A percentile compares a stretch with the other conserved stretches of the same genome.
These are phyloP conservation scores for Corynascus novoguineensis DNA, from an alignment of 495 filamentous ascomycete genomes.

Conservation along the genomic window DNA sequence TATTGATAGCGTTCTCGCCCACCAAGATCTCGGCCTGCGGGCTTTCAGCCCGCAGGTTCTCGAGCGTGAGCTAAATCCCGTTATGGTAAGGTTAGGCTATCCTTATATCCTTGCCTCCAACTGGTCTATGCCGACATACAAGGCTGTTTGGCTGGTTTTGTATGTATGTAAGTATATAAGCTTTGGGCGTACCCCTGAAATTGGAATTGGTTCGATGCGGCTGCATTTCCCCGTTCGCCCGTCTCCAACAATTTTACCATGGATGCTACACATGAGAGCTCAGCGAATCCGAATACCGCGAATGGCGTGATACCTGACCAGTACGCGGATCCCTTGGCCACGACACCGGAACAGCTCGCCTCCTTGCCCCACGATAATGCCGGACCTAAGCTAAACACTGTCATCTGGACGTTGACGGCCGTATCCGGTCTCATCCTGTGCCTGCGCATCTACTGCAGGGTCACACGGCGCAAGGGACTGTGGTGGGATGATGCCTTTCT, in stretches of 20 bases:
- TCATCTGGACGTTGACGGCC: conserved; percentile 26
- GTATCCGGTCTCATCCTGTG: conserved; percentile 26
- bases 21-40: background rate
- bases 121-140: too few relatives aligned
- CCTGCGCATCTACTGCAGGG: conserved; percentile 33
- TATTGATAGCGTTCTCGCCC: background rate
- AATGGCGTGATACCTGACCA: conserved; percentile 14
- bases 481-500: conserved; percentile 35
- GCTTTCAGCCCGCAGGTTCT: background rate
- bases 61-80: background rate
- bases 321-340: conserved; percentile 10
- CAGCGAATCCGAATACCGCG: background rate
- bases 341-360: conserved; percentile 11
- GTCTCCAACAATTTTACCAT: too few relatives aligned
- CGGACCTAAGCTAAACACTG: conserved; percentile 22
- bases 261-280: too few relatives aligned
- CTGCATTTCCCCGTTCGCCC: too few relatives aligned
- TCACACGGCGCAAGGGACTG: conserved; percentile 18
- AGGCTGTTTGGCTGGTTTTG: too few relatives aligned
- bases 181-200: too few relatives aligned
- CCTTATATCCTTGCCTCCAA: background rate
- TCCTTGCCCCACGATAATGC: conserved; percentile 24
- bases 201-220: too few relatives aligned
- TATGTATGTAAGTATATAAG: too few relatives aligned
- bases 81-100: background rate